Base-by-base conservation (phyloP, 2,329 filamentous ascomycete genomes). In the Pseudopyricularia javanii region DNA sequence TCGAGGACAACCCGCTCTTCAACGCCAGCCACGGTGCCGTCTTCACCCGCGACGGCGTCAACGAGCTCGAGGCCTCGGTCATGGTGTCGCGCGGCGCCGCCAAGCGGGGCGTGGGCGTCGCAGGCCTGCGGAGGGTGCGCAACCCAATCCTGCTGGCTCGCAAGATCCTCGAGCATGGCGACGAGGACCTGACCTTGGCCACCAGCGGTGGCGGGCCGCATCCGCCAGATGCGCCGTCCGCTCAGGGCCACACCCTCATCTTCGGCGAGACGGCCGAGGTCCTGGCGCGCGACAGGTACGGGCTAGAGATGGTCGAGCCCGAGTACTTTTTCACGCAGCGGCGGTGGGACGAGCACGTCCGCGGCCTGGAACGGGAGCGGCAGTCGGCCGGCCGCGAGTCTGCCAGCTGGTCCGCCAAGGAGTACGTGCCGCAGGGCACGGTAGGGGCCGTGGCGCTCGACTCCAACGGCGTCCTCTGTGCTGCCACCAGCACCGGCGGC, bases 21-120 rank as follows among this genome's bases (percentile, higher is more conserved):
- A 95, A 95, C 70, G 82, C 83, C 54, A 89, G 83, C 7, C 83
- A 82, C 60, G 91, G 91, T 52, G 87, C 89, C 50, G 89, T 95
- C 20, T 95, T 94, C 67, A 95, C 88, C 0, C 80, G 83, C 50
- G 83, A 85, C 58, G 91, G 90, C 17, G 78, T 83, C 56, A 90
- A 91, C 64, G 87, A 95, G 70, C 82, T 95, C 56, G 90, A 95
- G 68, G 87, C 88, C 1, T 87, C 82, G 8, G 79, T 95, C 51
- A 95, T 95, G 89, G 86, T 94, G 0, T 86, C 85, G 2, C 75
- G 75, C 28, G 85, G 84, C 0, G 73, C 74, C 54, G 76, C 80
- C 40, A 95, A 95, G 72, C 79, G 88, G 34, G 88, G 83, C 15
- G 86, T 88, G 0, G 88, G 87, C 3, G 81, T 89, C 6, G 87